These are phyloP conservation scores for Spatholobus suberectus DNA, from an alignment of 306 rosid genomes.

Conservation along the genomic window DNA sequence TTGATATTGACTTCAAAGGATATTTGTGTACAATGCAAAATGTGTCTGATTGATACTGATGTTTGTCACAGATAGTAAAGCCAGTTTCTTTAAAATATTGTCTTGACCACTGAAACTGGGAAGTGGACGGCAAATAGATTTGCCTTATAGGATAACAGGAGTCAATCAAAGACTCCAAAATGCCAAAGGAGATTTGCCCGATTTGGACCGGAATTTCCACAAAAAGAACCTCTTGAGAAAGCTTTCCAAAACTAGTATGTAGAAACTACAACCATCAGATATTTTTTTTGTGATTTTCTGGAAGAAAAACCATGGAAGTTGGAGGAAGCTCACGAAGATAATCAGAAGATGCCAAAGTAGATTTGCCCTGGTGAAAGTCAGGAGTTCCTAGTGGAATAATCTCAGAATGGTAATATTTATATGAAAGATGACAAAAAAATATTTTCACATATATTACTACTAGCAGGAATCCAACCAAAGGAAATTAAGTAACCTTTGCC, in stretches of 20 bases:
- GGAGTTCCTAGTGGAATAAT: constrained; percentile 40
- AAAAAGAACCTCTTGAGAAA: constrained; percentile 49
- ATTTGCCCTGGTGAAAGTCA: constrained; percentile 48
- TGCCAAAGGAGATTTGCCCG: constrained; percentile 99
- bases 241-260: constrained; percentile 50
- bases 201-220: constrained; percentile 57
- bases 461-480: constrained; percentile 49
- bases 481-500: constrained; percentile 61
- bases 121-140: constrained; percentile 70
- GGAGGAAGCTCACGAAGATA: constrained; percentile 36
- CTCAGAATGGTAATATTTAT: constrained; percentile 38
- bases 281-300: constrained; percentile 12
- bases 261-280: constrained; percentile 38
- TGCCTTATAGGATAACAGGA: constrained; percentile 61
- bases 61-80: constrained; percentile 45
- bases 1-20: constrained; percentile 44
- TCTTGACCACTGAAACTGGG: constrained; percentile 55
- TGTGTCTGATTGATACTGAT: constrained; percentile 48
- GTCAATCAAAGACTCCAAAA: constrained; percentile 64
- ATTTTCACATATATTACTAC: constrained; percentile 33
- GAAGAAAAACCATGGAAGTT: constrained; percentile 24
- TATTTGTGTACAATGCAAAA: constrained; percentile 26
- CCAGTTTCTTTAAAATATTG: constrained; percentile 49
- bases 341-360: constrained; percentile 57
- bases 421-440: constrained; percentile 23